Evolutionary conservation across 768 basidiomycete species (phyloP).

Genomic region (Russula sp.): DNA sequence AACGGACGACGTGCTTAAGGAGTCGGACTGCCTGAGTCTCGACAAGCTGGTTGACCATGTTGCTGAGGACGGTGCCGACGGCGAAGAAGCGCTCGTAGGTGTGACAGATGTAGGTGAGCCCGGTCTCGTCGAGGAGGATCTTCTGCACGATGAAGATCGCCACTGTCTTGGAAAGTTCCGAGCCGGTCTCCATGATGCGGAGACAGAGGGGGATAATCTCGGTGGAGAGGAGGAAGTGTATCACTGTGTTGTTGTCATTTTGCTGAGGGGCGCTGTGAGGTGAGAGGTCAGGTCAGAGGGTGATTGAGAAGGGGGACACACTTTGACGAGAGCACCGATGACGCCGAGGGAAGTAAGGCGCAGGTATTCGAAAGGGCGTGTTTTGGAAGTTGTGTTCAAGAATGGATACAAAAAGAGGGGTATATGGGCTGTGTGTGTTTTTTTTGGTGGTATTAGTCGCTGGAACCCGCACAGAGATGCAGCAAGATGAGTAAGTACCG

Average conservation of each 20-base stretch:
- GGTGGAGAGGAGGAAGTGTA: conserved; percentile 97
- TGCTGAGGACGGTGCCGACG: conserved; percentile 94
- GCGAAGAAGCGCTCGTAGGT: conserved; percentile 99
- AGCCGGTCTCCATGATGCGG: conserved; percentile 99
- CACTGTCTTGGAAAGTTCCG: conserved; percentile 96
- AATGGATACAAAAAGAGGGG: conserved; percentile 95
- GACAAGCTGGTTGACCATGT: conserved; percentile 97
- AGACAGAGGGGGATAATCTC: conserved; percentile 99
- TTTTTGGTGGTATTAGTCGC: background rate
- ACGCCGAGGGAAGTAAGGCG: conserved; percentile 99
- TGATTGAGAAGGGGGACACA: conserved; percentile 25
- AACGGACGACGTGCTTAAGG: conserved; percentile 96
- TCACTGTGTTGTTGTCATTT: conserved; percentile 99
- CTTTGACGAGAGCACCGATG: conserved; percentile 98
- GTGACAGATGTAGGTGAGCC: conserved; percentile 97
- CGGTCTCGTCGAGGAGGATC: conserved; percentile 93
- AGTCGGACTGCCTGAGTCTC: conserved; percentile 96
- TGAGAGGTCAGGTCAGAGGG: conserved; percentile 2
- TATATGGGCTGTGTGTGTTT: conserved; percentile 71
- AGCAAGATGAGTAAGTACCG: conserved; percentile 44
- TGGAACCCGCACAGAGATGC: background rate
- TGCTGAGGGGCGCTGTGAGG: conserved; percentile 46
- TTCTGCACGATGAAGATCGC: conserved; percentile 99
- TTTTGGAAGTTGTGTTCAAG: conserved; percentile 97
- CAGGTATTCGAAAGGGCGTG: conserved; percentile 98